Percentiles rank a stretch among this genome's conserved stretches.
Evolutionary conservation across 2,329 filamentous ascomycete genomes (phyloP).

Genomic region (Rutstroemia sp.): DNA sequence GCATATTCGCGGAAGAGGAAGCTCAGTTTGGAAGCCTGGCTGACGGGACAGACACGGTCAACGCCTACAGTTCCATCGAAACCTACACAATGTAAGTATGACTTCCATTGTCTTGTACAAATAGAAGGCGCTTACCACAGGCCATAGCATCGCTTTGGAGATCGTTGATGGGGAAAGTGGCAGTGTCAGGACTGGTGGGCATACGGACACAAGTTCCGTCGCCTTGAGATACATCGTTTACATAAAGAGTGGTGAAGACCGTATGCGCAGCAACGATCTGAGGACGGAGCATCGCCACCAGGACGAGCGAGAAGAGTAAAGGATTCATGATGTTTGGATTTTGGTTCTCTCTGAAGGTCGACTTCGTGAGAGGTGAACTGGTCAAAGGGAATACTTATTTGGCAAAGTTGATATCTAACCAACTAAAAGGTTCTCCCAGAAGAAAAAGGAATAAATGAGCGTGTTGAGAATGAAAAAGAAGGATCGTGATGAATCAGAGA

Average conservation of each 20-base stretch:
- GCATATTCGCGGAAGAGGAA: conserved; percentile 61
- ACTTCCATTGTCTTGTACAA: too few relatives aligned
- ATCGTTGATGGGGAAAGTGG: conserved; percentile 50
- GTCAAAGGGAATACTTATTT: too few relatives aligned
- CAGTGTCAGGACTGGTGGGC: conserved; percentile 43
- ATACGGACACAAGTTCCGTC: conserved; percentile 67
- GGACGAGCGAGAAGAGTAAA: conserved; percentile 7
- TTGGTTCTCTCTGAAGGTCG: background rate
- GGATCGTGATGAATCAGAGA: conserved; percentile 3
- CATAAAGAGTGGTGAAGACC: conserved; percentile 54
- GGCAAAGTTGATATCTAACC: background rate
- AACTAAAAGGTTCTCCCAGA: background rate
- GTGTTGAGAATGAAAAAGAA: conserved; percentile 1
- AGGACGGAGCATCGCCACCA: conserved; percentile 12
- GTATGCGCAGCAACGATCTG: conserved; percentile 46
- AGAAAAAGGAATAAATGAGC: background rate
- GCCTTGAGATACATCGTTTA: conserved; percentile 57
- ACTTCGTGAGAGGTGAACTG: background rate
- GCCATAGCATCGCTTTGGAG: conserved; percentile 57
- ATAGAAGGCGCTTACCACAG: conserved; percentile 47
- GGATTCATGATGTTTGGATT: background rate
- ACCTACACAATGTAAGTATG: conserved; percentile 27
- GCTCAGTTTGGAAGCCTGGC: conserved; percentile 17
- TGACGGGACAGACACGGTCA: conserved; percentile 37
- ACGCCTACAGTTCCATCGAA: conserved; percentile 41